These are phyloP conservation scores for Cenchrus fungigraminus DNA, from an alignment of 176 grass and related monocot genomes.

Conservation along the genomic window DNA sequence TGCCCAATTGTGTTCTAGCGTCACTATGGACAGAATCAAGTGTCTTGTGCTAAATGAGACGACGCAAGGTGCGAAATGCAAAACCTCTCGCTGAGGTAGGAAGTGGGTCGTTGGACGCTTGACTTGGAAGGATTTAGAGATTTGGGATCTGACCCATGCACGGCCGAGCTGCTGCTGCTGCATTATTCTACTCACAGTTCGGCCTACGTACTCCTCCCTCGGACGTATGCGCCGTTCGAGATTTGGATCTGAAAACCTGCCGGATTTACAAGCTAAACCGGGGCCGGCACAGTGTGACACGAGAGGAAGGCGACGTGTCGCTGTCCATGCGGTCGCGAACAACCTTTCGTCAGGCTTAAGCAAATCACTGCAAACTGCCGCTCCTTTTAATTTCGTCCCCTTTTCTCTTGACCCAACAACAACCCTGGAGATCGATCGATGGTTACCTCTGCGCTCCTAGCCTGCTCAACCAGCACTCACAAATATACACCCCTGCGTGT, in stretches of 20 bases:
- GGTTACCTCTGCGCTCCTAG: not conserved
- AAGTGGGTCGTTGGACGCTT: not conserved
- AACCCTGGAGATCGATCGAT: not conserved
- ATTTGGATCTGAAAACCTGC: constrained; percentile 14
- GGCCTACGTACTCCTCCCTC: not conserved
- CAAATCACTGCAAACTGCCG: not conserved
- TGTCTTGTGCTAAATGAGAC: not conserved
- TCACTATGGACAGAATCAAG: not conserved
- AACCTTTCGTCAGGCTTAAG: constrained; percentile 44
- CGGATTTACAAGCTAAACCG: not conserved
- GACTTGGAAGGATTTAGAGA: constrained; percentile 11
- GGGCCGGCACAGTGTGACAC: not conserved
- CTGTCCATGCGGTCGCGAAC: constrained; percentile 1
- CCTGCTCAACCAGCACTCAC: not conserved
- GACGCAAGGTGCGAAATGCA: constrained; percentile 2
- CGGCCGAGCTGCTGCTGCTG: not conserved
- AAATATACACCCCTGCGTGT: not conserved
- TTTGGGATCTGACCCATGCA: constrained; percentile 32
- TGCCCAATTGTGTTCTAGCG: not conserved
- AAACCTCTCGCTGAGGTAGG: not conserved
- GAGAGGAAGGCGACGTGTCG: not conserved
- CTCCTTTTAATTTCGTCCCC: not conserved
- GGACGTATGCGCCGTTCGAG: not conserved
- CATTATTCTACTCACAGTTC: constrained; percentile 1
- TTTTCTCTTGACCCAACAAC: constrained; percentile 29